Conservation (phyloP, 176 grass and related monocot genomes). For the Dactylis glomerata region DNA sequence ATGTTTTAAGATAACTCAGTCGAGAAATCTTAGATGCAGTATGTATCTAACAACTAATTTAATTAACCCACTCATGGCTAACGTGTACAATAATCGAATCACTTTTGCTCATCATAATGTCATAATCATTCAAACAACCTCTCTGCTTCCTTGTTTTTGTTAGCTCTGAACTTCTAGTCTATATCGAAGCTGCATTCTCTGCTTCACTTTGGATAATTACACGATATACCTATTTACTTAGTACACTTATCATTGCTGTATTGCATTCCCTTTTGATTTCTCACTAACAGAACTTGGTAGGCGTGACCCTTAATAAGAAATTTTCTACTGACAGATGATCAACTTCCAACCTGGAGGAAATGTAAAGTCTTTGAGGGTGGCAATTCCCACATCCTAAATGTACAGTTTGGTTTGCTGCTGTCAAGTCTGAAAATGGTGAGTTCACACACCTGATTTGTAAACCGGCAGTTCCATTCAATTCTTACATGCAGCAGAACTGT, state of each 20-base stretch:
- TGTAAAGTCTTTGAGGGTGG: constrained; percentile 72
- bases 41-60: not conserved
- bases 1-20: constrained; percentile 12
- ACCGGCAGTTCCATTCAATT: not conserved
- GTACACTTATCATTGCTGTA: not conserved
- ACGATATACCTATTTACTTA: not conserved
- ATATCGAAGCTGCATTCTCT: not conserved
- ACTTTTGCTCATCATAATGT: not conserved
- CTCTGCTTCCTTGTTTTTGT: not conserved
- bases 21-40: not conserved
- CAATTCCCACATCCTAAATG: constrained; percentile 54
- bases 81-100: not conserved
- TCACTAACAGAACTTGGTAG: not conserved
- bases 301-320: not conserved
- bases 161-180: not conserved
- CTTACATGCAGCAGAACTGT: not conserved
- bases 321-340: constrained; percentile 53
- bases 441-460: constrained; percentile 13
- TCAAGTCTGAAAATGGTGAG: constrained; percentile 88
- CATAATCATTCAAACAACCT: not conserved
- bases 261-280: not conserved
- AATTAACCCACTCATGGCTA: not conserved
- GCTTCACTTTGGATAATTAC: not conserved
- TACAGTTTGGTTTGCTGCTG: constrained; percentile 60
- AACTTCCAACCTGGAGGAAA: constrained; percentile 71